phyloP scores from a whole-genome alignment of 129 eudicot species.

The Apium graveolens region DNA sequence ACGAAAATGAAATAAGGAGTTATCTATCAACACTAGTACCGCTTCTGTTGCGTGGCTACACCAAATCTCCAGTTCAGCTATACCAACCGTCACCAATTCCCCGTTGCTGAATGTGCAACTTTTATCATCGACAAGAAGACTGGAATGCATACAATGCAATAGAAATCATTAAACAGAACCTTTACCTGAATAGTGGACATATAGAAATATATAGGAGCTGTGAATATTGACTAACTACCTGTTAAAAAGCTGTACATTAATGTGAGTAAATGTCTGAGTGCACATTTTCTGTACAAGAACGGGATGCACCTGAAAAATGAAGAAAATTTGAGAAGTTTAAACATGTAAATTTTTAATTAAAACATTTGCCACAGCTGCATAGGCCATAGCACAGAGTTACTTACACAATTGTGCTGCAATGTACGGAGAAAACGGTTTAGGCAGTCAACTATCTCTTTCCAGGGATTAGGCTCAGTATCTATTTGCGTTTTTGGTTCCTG shows the following conservation, averaged over 20 bases:
- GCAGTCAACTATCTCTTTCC: slow-evolving; percentile 46
- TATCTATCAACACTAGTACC: background rate
- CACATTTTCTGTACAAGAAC: slow-evolving; percentile 50
- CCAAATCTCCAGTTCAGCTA: slow-evolving; percentile 64
- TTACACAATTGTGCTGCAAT: slow-evolving; percentile 52
- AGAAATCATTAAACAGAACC: background rate
- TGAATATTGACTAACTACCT: slow-evolving; percentile 34
- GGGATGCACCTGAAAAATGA: slow-evolving; percentile 56
- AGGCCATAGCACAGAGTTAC: slow-evolving; percentile 1
- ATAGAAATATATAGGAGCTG: background rate
- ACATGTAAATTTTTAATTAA: background rate
- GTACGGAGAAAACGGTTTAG: slow-evolving; percentile 37
- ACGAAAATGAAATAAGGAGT: background rate
- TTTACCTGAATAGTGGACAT: background rate
- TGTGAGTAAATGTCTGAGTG: slow-evolving; percentile 48
- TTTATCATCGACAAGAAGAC: slow-evolving; percentile 61
- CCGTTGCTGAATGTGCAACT: slow-evolving; percentile 72
- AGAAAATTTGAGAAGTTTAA: slow-evolving; percentile 12
- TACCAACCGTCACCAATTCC: slow-evolving; percentile 63
- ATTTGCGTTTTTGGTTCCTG: slow-evolving; percentile 42
- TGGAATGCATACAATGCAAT: slow-evolving; percentile 20
- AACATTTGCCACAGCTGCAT: background rate
- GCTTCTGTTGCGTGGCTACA: slow-evolving; percentile 40
- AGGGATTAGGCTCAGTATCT: slow-evolving; percentile 36
- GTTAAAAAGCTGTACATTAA: slow-evolving; percentile 73